These are phyloP conservation scores for Vavraia culicis DNA, from an alignment of 371 early-diverging fungal genomes.

Conservation along the genomic window DNA sequence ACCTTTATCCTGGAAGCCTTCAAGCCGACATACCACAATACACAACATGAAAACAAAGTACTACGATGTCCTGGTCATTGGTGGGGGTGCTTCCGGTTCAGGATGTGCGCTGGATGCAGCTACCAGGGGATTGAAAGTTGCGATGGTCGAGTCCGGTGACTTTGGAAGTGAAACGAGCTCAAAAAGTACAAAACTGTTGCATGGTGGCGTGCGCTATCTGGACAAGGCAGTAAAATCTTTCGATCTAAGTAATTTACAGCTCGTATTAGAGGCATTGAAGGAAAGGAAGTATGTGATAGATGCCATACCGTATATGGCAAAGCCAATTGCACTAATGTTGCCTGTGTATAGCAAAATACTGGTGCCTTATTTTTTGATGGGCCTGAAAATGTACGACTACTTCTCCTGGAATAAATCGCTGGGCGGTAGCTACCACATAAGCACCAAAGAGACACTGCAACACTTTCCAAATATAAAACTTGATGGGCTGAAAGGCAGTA, in stretches of 20 bases:
- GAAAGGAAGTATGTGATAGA: slow-evolving; percentile 77
- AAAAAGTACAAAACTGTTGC: slow-evolving; percentile 83
- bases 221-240: slow-evolving; percentile 83
- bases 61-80: slow-evolving; percentile 70
- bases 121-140: slow-evolving; percentile 75
- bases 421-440: slow-evolving; percentile 61
- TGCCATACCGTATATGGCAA: slow-evolving; percentile 75
- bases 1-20: slow-evolving; percentile 27
- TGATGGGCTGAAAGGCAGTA: slow-evolving; percentile 64
- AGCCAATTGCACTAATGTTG: slow-evolving; percentile 74
- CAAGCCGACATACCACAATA: slow-evolving; percentile 15
- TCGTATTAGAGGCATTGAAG: slow-evolving; percentile 78
- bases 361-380: slow-evolving; percentile 82
- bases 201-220: slow-evolving; percentile 94
- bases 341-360: slow-evolving; percentile 80
- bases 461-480: slow-evolving; percentile 76
- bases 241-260: slow-evolving; percentile 77
- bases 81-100: slow-evolving; percentile 88
- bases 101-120: slow-evolving; percentile 88
- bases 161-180: slow-evolving; percentile 82
- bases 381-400: slow-evolving; percentile 76
- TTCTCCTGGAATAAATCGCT: slow-evolving; percentile 70
- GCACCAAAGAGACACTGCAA: slow-evolving; percentile 59
- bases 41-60: slow-evolving; percentile 6
- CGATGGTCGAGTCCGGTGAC: slow-evolving; percentile 82